Base-by-base conservation (phyloP, 768 basidiomycete species). In the Lentinula edodes region DNA sequence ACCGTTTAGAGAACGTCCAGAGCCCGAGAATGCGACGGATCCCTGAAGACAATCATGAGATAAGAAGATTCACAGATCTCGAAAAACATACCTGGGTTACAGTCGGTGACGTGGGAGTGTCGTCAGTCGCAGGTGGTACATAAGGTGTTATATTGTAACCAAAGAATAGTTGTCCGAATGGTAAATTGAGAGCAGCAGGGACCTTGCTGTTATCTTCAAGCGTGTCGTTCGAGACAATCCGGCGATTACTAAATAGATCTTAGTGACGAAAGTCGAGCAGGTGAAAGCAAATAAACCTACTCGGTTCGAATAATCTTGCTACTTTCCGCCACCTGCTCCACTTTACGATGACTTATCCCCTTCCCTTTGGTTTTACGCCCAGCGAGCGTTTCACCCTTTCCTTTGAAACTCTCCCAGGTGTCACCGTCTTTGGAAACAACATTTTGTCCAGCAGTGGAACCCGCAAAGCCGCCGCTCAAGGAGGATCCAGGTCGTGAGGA, bases 281-380 rank as follows among this genome's bases (percentile, higher is more conserved):
- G 28, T 28, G 52, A 12, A 51, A 51, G 12, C 45, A 55, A 46
- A 8, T 10, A 1, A 7, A 82, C 93, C 67, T 65, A 98, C 96
- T 91, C 91, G 52, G 95, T 95, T 52, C 93, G 83, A 61, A 87
- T 86, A 64, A 99, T 97, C 76, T 90, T 95, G 77, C 92, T 95
- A 20, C 83, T 85, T 66, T 85, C 83, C 8, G 89, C 75, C 7
- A 93, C 87, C 53, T 87, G 83, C 68, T 98, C 93, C 6, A 85
- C 85, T 68, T 90, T 88, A 60, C 92, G 86, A 66, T 89, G 88
- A 66, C 85, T 88, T 65, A 94, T 86, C 1, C 97, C 97, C 68
- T 93, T 95, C 35, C 97, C 97, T 74, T 95, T 98, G 39, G 96
- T 95, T 77, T 89, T 91, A 65, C 95, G 83, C 8, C 97, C 97